A percentile compares a stretch with the other conserved stretches of the same genome.
Conservation (phyloP, 2,329 filamentous ascomycete genomes). For the Cercospora nicotianae region DNA sequence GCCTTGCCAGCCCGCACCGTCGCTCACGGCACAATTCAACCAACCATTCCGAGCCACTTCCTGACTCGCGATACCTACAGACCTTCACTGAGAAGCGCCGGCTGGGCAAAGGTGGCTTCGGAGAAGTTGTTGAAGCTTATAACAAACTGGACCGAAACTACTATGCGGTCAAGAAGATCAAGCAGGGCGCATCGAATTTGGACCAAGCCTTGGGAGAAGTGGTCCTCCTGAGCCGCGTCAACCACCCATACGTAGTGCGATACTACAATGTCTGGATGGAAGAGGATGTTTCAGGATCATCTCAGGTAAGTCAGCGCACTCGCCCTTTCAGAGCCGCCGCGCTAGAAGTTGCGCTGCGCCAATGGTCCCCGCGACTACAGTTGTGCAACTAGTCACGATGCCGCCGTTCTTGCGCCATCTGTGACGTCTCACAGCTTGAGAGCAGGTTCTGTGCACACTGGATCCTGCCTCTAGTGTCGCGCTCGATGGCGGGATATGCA, state of each 20-base stretch:
- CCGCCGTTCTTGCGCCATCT: not conserved
- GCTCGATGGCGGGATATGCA: not conserved
- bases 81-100: conserved; percentile 90
- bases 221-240: conserved; percentile 84
- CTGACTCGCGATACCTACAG: conserved; percentile 71
- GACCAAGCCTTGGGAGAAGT: conserved; percentile 84
- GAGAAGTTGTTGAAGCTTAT: conserved; percentile 90
- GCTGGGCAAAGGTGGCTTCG: conserved; percentile 90
- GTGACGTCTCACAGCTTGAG: not conserved
- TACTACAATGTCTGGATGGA: conserved; percentile 98
- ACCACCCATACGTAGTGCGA: conserved; percentile 82
- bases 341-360: not conserved
- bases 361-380: not conserved
- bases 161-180: conserved; percentile 97
- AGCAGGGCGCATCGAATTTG: conserved; percentile 68
- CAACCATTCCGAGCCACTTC: conserved; percentile 30
- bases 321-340: not conserved
- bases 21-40: conserved; percentile 39
- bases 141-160: conserved; percentile 92
- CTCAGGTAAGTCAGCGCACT: conserved; percentile 33
- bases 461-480: not conserved
- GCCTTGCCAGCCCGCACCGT: conserved; percentile 31
- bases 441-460: not conserved
- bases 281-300: conserved; percentile 49
- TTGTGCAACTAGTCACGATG: not conserved